A percentile compares a stretch with the other conserved stretches of the same genome.
phyloP scores from a whole-genome alignment of 139 green algal species.

The Micractinium sp. region DNA sequence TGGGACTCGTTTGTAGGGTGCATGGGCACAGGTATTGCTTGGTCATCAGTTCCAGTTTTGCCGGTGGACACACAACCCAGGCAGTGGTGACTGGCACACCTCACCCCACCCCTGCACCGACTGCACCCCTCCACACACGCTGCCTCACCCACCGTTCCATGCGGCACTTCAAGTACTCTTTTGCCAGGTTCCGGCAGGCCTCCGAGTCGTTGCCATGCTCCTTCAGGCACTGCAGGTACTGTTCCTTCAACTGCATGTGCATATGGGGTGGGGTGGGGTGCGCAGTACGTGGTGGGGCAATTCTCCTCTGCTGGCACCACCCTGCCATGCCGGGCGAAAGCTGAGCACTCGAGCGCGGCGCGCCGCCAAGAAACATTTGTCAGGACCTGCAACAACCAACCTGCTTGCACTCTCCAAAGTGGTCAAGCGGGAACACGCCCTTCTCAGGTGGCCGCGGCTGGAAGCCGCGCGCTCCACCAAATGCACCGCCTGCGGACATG shows the following conservation, averaged over 20 bases:
- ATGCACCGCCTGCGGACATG: constrained; percentile 48
- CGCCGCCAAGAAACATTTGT: too few relatives aligned
- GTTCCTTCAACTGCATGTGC: constrained; percentile 66
- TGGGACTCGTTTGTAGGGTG: background rate
- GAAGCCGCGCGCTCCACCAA: constrained; percentile 73
- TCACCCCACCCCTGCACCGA: background rate
- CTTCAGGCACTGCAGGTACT: constrained; percentile 87
- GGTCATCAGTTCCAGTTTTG: constrained; percentile 71
- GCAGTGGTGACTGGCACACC: background rate
- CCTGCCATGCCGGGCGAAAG: too few relatives aligned
- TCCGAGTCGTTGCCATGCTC: constrained; percentile 62
- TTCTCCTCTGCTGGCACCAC: too few relatives aligned
- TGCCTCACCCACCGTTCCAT: constrained; percentile 79
- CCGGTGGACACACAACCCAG: background rate
- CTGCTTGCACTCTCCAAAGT: constrained; percentile 94
- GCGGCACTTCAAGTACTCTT: constrained; percentile 88
- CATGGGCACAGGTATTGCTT: constrained; percentile 60
- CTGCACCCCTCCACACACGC: background rate
- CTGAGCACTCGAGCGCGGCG: too few relatives aligned
- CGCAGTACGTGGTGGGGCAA: background rate
- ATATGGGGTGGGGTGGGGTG: background rate
- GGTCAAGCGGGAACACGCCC: constrained; percentile 96
- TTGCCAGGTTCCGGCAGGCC: constrained; percentile 74
- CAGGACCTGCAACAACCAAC: constrained; percentile 26
- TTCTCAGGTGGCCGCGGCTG: constrained; percentile 89